These are phyloP conservation scores for Rhododendron simsii DNA, from an alignment of 148 eudicot species.

Conservation along the genomic window DNA sequence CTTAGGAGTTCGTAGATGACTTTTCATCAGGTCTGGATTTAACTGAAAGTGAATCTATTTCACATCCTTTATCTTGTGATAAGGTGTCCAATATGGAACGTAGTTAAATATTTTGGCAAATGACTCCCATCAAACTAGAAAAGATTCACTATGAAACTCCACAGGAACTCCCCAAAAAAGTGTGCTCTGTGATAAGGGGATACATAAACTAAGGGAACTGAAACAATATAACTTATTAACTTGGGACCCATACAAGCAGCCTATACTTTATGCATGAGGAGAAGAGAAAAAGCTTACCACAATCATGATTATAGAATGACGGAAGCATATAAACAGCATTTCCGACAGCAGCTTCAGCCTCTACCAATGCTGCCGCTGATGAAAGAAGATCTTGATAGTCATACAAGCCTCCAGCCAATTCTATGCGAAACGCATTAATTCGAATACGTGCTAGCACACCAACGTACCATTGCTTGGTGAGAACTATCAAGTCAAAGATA, in stretches of 20 bases:
- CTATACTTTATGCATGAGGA: neutral
- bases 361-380: conserved; percentile 66
- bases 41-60: neutral
- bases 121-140: neutral
- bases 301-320: conserved; percentile 92
- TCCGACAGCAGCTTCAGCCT: conserved; percentile 84
- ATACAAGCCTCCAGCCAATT: conserved; percentile 54
- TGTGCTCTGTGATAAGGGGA: neutral
- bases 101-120: neutral
- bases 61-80: neutral
- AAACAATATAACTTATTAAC: neutral
- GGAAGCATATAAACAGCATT: conserved; percentile 95
- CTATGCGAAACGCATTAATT: conserved; percentile 89
- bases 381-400: conserved; percentile 54
- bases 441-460: conserved; percentile 77
- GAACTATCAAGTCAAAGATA: conserved; percentile 46
- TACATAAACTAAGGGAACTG: neutral
- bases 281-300: conserved; percentile 51
- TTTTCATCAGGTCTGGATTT: neutral
- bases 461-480: conserved; percentile 81
- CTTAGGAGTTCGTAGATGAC: neutral
- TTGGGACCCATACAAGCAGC: neutral
- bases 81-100: neutral
- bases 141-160: neutral
- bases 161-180: neutral